Base-by-base conservation (phyloP, 441 rosid species). In the Erysimum pusillum region DNA sequence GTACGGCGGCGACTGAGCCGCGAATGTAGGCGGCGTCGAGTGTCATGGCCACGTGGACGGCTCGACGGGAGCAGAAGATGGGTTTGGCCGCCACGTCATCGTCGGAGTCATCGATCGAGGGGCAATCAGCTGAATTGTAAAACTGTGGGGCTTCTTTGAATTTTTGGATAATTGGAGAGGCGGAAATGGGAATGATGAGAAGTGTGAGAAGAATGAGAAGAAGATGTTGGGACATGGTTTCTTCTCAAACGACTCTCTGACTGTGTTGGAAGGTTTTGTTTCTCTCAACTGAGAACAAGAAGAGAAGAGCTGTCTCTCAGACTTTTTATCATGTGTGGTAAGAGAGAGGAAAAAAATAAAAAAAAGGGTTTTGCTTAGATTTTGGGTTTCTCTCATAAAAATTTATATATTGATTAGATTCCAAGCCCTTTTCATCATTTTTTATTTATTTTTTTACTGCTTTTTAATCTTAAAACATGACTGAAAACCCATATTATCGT, bases 131-230 rank as follows among this genome's bases (percentile, higher is more conserved):
- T 0, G 99, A 91, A 60, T 92, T 95, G 83, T 92, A 92, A 83
- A 91, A 95, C 54, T 92, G 88, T 0, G 99, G 98, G 53, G 99
- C 99, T 81, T 95, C 96, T 81, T 87, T 92, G 87, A 95, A 92
- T 41, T 74, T 81, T 15, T 81, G 97, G 10, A 79, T 22, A 59
- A 61, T 11, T 20, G 77, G 31, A 18, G 84, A 7, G 64, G 82
- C 79, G 61, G 73, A 75, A 56, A 66, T 72, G 78, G 67, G 66
- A 74, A 63, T 75, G 6, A 10, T 39, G 53, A 45, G 20, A 25
- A 63, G 56, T 4, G 75, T 9, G 68, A 67, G n/a, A 45, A 75
- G 79, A 68, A 75, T 28, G 62, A 61, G 39, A 34, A 39, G 70
- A 7, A 22, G 73, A 17, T 75, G 62, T 70, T 56, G 66, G 14